Evolutionary conservation across 805 yeast species (phyloP), one percentile per base, ranked within the genome.

Genomic region (Candida ficus): DNA sequence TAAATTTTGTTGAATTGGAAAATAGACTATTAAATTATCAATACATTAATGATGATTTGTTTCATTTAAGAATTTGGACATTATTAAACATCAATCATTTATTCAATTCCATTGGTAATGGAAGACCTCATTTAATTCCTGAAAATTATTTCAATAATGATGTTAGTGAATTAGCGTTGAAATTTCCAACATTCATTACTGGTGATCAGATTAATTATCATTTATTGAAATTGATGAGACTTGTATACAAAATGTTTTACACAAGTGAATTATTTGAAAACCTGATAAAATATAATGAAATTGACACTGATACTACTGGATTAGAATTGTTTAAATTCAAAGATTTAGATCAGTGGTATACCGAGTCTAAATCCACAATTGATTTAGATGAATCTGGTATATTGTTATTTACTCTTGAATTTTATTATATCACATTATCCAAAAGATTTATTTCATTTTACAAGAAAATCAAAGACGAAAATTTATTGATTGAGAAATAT

Each of bases 191-290:
- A 39, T 68, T 75, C 2, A 73, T 70, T 11, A 56, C 71, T 44
- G 80, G 78, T 12, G 83, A 76, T 57, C 72, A 72, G 16, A 73
- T 76, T 21, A 75, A 75, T 42, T 67, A 73, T 9, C 69, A 77
- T 10, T 75, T 73, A 42, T 61, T 76, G 1, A 71, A 72, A 35
- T 49, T 76, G 17, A 66, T 63, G 28, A 50, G 44, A 13, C 39
- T 42, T 3, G 54, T 54, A 3, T 47, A 58, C 34, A 42, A 42
- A 17, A 40, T 61, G 49, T 49, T 59, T 28, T 48, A 57, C 35
- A 42, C 45, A 14, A 48, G 42, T 27, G 54, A 54, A 21, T 36
- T 56, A 13, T 43, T 55, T 16, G 29, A 47, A 28, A 40, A 50
- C 16, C 40, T 58, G 10, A 48, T 58, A 25, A 46, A 44, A 17